Base-by-base conservation (phyloP, 345 rosid species). In the Gossypium thurberi region DNA sequence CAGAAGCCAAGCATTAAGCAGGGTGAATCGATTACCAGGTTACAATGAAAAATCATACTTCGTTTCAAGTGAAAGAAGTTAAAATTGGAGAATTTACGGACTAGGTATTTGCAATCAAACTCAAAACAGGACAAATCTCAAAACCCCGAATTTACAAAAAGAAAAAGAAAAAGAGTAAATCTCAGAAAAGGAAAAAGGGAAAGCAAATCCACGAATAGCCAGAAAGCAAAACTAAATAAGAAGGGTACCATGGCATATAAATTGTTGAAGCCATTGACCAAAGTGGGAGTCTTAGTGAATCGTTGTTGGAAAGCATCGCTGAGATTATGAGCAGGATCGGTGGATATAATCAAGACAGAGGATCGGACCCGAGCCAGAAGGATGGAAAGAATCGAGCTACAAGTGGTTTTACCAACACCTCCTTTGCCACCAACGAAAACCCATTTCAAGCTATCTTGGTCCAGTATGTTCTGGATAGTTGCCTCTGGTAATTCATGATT, bases 321-420 rank as follows among this genome's bases (percentile, higher is more conserved):
- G 83, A 95, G 98, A 84, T 95, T 95, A 86, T 93, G 99, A 82
- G 99, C 99, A 1, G 99, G 99, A 77, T 95, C 99, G 55, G 99
- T 95, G 82, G 99, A 95, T 74, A 95, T 95, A 84, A 95, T 95
- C 80, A 95, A 83, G 47, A 95, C 98, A 37, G 99, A 92, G 78
- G 97, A 76, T 81, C 99, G 88, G 77, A 93, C 93, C 74, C 74
- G 70, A 46, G 98, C 87, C 65, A 95, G 79, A 56, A 92, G 89
- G 79, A 91, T 88, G 43, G 99, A 82, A 25, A 95, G 82, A 52
- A 93, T 87, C 2, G 98, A 96, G 82, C 99, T 96, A 84, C 99
- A 91, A 8, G 99, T 96, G 61, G 99, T 96, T 83, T 95, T 95
- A 48, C 99, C 98, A 0, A 95, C 98, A 37, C 99, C 99, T 70